phyloP scores from a whole-genome alignment of 2,329 filamentous ascomycete species.

The Phialocephala subalpina region DNA sequence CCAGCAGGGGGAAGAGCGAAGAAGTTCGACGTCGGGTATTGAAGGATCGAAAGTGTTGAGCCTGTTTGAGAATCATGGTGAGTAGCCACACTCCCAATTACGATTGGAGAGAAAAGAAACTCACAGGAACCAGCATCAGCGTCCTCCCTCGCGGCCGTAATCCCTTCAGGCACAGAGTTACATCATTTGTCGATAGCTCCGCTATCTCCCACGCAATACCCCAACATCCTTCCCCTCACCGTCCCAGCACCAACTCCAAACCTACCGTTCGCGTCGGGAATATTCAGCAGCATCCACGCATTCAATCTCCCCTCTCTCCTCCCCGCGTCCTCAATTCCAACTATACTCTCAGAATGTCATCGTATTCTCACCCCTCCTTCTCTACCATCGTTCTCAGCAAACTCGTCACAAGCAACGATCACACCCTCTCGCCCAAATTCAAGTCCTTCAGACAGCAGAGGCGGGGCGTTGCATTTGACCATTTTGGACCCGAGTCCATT shows the following conservation, averaged over 20 bases:
- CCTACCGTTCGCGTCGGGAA: slow-evolving; percentile 45
- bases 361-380: slow-evolving; percentile 56
- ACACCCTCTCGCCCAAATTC: neutral
- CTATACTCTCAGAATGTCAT: slow-evolving; percentile 63
- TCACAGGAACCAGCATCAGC: slow-evolving; percentile 35
- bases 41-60: slow-evolving; percentile 4
- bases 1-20: neutral
- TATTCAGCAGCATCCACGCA: slow-evolving; percentile 60
- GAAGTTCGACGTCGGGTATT: neutral
- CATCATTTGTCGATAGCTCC: slow-evolving; percentile 51
- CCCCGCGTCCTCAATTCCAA: slow-evolving; percentile 62
- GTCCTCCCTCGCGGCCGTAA: slow-evolving; percentile 43
- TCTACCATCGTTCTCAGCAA: neutral
- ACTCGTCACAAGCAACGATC: slow-evolving; percentile 14
- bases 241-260: slow-evolving; percentile 46
- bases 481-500: slow-evolving; percentile 70
- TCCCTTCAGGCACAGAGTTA: slow-evolving; percentile 46
- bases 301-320: slow-evolving; percentile 65
- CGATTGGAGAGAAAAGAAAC: neutral
- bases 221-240: slow-evolving; percentile 45
- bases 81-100: neutral
- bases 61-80: slow-evolving; percentile 44
- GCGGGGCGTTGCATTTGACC: slow-evolving; percentile 64
- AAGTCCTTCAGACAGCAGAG: slow-evolving; percentile 28
- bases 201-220: slow-evolving; percentile 46